These are phyloP conservation scores for Xylariaceae sp. DNA, from an alignment of 2,329 filamentous ascomycete genomes.

Conservation along the genomic window DNA sequence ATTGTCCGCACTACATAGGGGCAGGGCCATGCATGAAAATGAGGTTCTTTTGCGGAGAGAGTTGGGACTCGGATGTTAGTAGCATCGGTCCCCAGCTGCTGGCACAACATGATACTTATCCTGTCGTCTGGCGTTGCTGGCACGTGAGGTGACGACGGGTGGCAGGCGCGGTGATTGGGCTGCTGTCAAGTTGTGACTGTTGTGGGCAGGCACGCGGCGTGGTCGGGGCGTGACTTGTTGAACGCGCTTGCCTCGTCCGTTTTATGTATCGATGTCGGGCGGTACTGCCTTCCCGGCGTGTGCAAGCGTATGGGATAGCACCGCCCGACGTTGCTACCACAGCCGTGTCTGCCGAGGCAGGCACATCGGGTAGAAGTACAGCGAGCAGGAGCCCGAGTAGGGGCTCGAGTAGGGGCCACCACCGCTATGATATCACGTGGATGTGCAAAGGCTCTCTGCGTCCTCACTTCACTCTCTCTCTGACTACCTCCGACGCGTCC, in stretches of 20 bases:
- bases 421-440: neutral
- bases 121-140: no score
- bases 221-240: slow-evolving; percentile 5
- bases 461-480: neutral
- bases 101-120: no score
- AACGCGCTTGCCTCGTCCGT: neutral
- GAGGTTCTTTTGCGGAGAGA: no score
- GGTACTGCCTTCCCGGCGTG: no score
- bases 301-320: no score
- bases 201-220: slow-evolving; percentile 5
- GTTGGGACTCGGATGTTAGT: no score
- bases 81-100: no score
- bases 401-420: no score
- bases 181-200: neutral
- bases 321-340: neutral
- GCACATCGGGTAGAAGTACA: neutral
- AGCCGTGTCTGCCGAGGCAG: neutral
- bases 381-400: no score
- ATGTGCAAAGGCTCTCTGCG: neutral
- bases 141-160: neutral
- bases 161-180: neutral
- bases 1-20: no score
- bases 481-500: neutral
- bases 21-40: neutral
- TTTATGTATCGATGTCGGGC: neutral